Conservation (phyloP, 371 early-diverging fungal species). For the Basidiobolus meristosporus region DNA sequence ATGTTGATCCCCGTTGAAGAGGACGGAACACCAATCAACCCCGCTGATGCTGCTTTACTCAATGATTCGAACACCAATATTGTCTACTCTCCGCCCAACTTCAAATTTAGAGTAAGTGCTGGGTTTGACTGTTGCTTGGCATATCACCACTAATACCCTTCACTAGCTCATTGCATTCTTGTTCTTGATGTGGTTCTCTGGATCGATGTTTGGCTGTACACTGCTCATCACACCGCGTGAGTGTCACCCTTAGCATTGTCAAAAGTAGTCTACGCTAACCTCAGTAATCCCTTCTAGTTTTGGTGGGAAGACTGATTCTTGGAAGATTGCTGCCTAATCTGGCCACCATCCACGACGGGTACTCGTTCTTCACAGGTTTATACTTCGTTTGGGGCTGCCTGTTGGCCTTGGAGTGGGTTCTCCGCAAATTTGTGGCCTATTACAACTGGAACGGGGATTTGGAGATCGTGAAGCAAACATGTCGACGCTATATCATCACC, state of each 20-base stretch:
- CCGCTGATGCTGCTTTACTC: slow-evolving; percentile 26
- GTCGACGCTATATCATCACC: not conserved
- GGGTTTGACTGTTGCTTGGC: no score
- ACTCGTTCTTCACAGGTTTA: slow-evolving; percentile 20
- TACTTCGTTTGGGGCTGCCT: slow-evolving; percentile 6
- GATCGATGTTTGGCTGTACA: slow-evolving; percentile 12
- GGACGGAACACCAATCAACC: slow-evolving; percentile 30
- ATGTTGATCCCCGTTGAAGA: slow-evolving; percentile 56
- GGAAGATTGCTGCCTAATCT: slow-evolving; percentile 4
- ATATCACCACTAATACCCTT: not conserved
- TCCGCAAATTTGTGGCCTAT: slow-evolving; percentile 1
- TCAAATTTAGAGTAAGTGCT: slow-evolving; percentile 20
- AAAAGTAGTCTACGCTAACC: not conserved
- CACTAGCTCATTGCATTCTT: slow-evolving; percentile 14
- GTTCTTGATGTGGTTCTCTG: slow-evolving; percentile 26
- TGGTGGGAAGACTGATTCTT: slow-evolving; percentile 20
- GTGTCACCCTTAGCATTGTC: slow-evolving; percentile 1
- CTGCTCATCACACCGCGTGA: slow-evolving; percentile 20
- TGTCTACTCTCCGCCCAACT: slow-evolving; percentile 45
- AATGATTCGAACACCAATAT: slow-evolving; percentile 28
- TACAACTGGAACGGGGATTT: not conserved
- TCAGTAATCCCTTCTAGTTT: slow-evolving; percentile 8
- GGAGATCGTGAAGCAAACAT: not conserved
- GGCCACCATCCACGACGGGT: slow-evolving; percentile 27
- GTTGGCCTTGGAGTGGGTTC: slow-evolving; percentile 5